Evolutionary conservation across 2,329 filamentous ascomycete genomes (phyloP), one percentile per base, ranked within the genome.

Genomic region (Penicillium sp.): DNA sequence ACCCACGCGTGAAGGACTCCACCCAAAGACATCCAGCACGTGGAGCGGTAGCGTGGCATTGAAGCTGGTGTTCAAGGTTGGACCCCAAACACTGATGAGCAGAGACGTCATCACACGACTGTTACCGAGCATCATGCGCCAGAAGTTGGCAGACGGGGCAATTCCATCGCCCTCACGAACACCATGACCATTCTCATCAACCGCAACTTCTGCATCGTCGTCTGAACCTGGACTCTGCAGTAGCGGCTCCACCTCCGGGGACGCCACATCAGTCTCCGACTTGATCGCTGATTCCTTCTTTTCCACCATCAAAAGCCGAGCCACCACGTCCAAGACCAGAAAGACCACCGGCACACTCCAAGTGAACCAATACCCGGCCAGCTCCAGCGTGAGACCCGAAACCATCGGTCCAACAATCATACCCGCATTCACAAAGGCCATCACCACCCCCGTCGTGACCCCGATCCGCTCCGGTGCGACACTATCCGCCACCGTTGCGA

Each of bases 31-130:
- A 4, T 67, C 54, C 49, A 75, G 69, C 7, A 80, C 73, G 52
- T 78, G 80, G 1, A 83, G 65, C 0, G 80, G 78, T 0, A 82
- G 57, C 0, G 80, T 76, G 2, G 76, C 73, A 54, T 82, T 78
- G 48, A 81, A 77, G 1, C 73, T 70, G 9, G 76, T 73, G 66
- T 72, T 59, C 66, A 69, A 5, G 75, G 62, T 1, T 67, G 67
- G 8, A 66, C 64, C 27, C 43, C 43, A 45, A 38, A 45, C 8
- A 4, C 25, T 29, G n/a, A 45, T 45, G 25, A 45, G 12, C 34
- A 45, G 32, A 4, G 36, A 34, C 35, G 43, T 45, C 35, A 74
- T 51, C 7, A 76, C 63, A 7, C 73, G 68, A 3, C 62, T 63
- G 24, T 72, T 70, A 27, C 63, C 60, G 13, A 77, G 66, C 32